These are phyloP conservation scores for Croton setiger DNA, from an alignment of 441 rosid species.

Conservation along the genomic window DNA sequence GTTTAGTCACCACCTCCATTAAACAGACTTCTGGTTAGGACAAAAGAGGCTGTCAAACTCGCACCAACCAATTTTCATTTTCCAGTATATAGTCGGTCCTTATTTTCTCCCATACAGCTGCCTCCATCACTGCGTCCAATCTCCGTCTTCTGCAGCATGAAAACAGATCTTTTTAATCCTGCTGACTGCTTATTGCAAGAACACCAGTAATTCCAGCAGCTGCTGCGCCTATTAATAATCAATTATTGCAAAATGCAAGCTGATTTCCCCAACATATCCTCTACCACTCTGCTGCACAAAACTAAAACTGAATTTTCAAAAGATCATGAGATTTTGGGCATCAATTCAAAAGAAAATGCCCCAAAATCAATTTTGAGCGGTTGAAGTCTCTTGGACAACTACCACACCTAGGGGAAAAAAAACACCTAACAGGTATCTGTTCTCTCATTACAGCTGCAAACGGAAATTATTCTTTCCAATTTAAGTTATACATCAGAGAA, in stretches of 20 bases:
- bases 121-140: background rate
- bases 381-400: too few relatives aligned
- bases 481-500: conserved; percentile 24
- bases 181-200: too few relatives aligned
- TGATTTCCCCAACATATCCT: background rate
- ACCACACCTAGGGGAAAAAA: background rate
- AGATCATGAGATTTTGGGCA: background rate
- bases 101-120: background rate
- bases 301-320: background rate
- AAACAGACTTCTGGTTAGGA: background rate
- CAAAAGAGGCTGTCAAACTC: background rate
- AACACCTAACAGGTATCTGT: conserved; percentile 4
- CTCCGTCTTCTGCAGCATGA: too few relatives aligned
- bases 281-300: background rate
- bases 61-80: background rate
- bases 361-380: too few relatives aligned
- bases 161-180: too few relatives aligned
- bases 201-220: background rate
- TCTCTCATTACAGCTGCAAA: conserved; percentile 22
- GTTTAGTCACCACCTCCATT: too few relatives aligned
- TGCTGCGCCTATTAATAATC: background rate
- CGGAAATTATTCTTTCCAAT: conserved; percentile 13
- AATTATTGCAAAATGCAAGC: background rate
- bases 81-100: background rate
- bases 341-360: background rate